phyloP scores from a whole-genome alignment of 163 green algal genomes.

The Chlamydomonas reinhardtii region DNA sequence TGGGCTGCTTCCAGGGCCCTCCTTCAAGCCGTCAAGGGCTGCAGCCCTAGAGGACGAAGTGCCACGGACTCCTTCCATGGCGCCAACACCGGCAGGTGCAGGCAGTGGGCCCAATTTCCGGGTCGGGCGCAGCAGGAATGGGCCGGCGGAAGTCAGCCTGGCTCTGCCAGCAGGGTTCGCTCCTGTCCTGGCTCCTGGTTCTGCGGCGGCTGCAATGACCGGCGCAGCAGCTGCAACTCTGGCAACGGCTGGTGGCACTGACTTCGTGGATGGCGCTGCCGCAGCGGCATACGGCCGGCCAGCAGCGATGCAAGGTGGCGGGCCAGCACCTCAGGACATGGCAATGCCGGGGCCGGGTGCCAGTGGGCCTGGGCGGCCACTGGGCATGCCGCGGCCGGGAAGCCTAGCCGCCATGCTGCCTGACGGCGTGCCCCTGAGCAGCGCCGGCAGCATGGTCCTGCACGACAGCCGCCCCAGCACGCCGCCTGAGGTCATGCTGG shows the following conservation, averaged over 20 bases:
- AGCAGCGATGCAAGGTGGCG: neutral
- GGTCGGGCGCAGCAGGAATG: no score
- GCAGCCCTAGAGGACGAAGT: neutral
- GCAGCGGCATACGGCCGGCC: no score
- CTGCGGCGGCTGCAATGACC: no score
- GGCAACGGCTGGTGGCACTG: no score
- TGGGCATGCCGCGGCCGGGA: neutral
- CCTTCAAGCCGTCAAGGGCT: neutral
- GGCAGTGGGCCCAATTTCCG: neutral
- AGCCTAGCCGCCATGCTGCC: conserved; percentile 20
- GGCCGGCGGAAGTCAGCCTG: no score
- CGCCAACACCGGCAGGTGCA: neutral
- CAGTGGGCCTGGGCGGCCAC: no score
- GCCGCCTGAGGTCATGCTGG: neutral
- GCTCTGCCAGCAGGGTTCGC: no score
- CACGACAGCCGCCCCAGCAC: conserved; percentile 20
- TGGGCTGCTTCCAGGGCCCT: conserved; percentile 5
- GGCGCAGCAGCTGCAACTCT: no score
- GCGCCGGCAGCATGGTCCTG: conserved; percentile 21
- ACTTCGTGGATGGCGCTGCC: no score
- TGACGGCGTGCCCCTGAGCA: conserved; percentile 29
- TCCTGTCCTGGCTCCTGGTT: no score
- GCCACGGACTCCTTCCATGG: neutral
- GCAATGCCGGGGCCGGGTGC: no score
- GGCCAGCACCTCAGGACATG: no score